Percentiles rank a stretch among this genome's conserved stretches.
Evolutionary conservation across 306 rosid species (phyloP).

Genomic region (Crotalaria pallida): DNA sequence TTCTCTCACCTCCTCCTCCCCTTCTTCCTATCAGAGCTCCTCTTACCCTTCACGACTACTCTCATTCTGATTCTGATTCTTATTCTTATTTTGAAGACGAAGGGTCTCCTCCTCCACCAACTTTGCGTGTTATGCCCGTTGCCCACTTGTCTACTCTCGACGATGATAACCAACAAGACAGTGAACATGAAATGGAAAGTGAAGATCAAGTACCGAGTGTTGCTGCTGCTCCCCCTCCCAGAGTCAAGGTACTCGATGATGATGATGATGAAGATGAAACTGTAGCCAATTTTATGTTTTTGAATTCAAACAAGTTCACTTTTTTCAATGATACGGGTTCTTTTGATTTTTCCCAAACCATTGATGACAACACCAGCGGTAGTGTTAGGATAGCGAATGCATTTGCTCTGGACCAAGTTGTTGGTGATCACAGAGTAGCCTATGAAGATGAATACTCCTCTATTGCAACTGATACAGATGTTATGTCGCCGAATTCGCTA

Average conservation of each 20-base stretch:
- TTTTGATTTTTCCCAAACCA: constrained; percentile 9
- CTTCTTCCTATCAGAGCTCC: constrained; percentile 53
- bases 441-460: constrained; percentile 11
- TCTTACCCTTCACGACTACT: constrained; percentile 42
- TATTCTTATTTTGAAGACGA: constrained; percentile 28
- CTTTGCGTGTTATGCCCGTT: constrained; percentile 42
- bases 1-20: neutral
- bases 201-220: constrained; percentile 2
- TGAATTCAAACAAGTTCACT: constrained; percentile 5
- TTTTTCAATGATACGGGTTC: neutral
- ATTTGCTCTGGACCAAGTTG: neutral
- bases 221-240: constrained; percentile 19
- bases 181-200: constrained; percentile 18
- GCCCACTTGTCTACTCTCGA: constrained; percentile 48
- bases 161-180: constrained; percentile 7
- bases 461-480: neutral
- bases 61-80: constrained; percentile 27
- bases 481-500: neutral
- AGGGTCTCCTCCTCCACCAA: neutral
- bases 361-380: neutral
- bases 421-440: constrained; percentile 20
- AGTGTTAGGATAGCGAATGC: neutral
- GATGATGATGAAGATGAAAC: constrained; percentile 21
- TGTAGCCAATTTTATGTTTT: neutral
- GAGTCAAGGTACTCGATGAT: constrained; percentile 26